Evolutionary conservation across 2,329 filamentous ascomycete species (phyloP), one percentile per base, ranked within the genome.

Genomic region (Cladophialophora exuberans): DNA sequence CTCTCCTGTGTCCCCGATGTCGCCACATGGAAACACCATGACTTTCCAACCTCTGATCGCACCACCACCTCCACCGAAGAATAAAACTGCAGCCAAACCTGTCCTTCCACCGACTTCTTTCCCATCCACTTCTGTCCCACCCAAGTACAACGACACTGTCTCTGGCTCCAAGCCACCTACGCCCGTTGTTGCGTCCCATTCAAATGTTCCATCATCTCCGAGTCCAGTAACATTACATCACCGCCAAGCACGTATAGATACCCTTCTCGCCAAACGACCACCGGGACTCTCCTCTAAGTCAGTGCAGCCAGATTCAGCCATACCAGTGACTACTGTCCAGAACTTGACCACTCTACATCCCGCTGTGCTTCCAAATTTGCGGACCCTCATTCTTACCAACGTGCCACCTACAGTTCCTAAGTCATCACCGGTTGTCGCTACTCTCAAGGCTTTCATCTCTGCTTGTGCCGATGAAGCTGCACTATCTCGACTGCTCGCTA

Each of bases 381-480:
- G 76, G 46, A 82, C 79, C 0, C 65, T 86, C 3, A 73, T 83
- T 2, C 68, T 86, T 39, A 84, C 81, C 1, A 76, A 82, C 56
- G 75, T 85, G 1, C 83, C 83, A 0, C 71, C 69, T 4, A 69
- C 72, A 35, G 69, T 75, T 4, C 67, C 69, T 4, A 63, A 65
- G 6, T 73, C 73, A 22, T 76, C 76, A 1, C 62, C 71, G 1
- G 69, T 81, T 15, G 57, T 74, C 4, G 58, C 70, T 10, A 67
- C 74, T 5, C 67, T 86, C 4, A 79, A 76, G 41, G 69, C 75
- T 10, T 85, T 83, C 65, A 79, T 85, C 57, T 76, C 73, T 47
- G 75, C 78, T 38, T 84, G 82, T 61, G 81, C 81, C 11, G 75
- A 80, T 50, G 82, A 85, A 69, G 67, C 76, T 0, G 66, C 74